Evolutionary conservation across 768 basidiomycete genomes (phyloP), one percentile per base, ranked within the genome.

Genomic region (Mycena vulgaris): DNA sequence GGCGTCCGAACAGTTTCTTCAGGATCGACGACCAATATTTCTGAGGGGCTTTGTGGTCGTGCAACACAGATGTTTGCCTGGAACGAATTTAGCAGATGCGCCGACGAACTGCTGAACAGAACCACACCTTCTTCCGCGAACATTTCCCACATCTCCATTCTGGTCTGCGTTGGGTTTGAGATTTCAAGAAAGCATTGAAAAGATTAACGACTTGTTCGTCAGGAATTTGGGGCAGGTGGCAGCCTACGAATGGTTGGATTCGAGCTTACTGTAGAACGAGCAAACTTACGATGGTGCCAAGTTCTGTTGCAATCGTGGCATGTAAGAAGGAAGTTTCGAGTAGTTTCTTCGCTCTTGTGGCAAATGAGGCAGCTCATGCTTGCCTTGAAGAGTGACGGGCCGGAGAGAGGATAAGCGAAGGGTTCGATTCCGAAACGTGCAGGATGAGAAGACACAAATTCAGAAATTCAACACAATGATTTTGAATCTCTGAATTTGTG

Each of bases 261-360:
- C 42, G 48, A 40, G 6, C 30, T n/a, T 14, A 11, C 30, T 13
- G 42, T 4, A 21, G 2, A 28, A 16, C 59, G 8, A n/a, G 19
- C 14, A 19, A 23, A 52, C 68, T 39, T 37, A 64, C 68, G 68
- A 59, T 63, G 68, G 60, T 69, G 68, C 61, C 62, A 69, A 5
- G 19, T 59, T 28, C 56, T 33, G 2, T 23, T 5, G 57, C 68
- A 70, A 0, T 53, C 8, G 4, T 62, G 17, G 64, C 69, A 70
- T 3, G 60, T 66, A 5, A 69, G 40, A 33, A 69, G 56, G 21
- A 21, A 53, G 30, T 69, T 64, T 19, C 11, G 13, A 45, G 6
- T 6, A 35, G 6, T 7, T 19, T 11, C 42, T n/a, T 21, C 4
- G n/a, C n/a, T n/a, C 14, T 11, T 11, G 21, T 45, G 21, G 42